These are phyloP conservation scores for Podaxis sp. DNA, from an alignment of 768 basidiomycete genomes.

Conservation along the genomic window DNA sequence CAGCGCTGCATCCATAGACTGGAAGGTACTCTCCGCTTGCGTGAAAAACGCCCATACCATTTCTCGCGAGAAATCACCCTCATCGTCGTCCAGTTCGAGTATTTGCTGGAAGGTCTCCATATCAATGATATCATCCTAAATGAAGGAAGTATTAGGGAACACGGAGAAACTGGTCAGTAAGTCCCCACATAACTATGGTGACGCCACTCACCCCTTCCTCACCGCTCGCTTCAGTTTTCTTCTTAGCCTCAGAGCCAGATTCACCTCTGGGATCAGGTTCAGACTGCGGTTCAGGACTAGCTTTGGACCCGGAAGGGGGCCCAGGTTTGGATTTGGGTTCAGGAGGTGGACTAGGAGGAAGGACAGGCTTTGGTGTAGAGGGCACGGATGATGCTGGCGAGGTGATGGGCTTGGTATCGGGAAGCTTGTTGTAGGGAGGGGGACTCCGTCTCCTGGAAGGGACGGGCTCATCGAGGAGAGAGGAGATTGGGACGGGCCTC, in stretches of 20 bases:
- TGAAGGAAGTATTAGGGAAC: conserved; percentile 13
- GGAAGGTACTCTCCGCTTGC: conserved; percentile 78
- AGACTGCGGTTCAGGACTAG: neutral
- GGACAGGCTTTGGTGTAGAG: conserved; percentile 15
- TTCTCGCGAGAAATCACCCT: conserved; percentile 63
- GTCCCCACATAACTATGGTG: neutral
- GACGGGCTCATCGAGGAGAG: conserved; percentile 19
- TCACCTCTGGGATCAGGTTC: neutral
- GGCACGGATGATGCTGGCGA: conserved; percentile 5
- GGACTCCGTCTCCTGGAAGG: conserved; percentile 17
- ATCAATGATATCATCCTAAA: conserved; percentile 52
- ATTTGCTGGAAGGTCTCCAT: conserved; percentile 84
- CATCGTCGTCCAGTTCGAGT: conserved; percentile 90
- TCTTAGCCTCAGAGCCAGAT: neutral
- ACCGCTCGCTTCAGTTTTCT: neutral
- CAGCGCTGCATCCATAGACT: conserved; percentile 76
- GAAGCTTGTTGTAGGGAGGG: conserved; percentile 13
- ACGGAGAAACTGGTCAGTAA: neutral
- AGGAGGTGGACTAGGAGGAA: conserved; percentile 1
- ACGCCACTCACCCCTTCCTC: conserved; percentile 9
- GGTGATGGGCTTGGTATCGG: conserved; percentile 12
- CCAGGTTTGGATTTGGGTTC: neutral
- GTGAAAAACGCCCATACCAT: conserved; percentile 82
- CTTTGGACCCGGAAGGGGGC: neutral
- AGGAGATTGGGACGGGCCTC: conserved; percentile 17